A percentile compares a stretch with the other conserved stretches of the same genome.
phyloP scores from a whole-genome alignment of 768 basidiomycete genomes.

The Thelephora aurantiotincta region DNA sequence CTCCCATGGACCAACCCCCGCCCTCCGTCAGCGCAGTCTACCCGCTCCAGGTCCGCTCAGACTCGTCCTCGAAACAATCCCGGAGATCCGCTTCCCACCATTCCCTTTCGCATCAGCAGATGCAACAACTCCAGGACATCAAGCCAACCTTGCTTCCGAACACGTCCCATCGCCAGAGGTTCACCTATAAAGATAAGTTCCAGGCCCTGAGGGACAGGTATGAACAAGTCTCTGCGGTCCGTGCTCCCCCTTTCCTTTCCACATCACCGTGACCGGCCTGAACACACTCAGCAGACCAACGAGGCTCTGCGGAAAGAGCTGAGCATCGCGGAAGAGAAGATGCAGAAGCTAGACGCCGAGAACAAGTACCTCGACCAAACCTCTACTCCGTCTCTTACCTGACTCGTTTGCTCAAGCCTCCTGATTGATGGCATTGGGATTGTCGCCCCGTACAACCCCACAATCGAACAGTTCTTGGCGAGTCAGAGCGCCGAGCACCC shows the following conservation, averaged over 20 bases:
- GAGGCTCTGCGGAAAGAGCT: background rate
- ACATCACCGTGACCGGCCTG: too few relatives aligned
- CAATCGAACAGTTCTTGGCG: background rate
- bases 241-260: background rate
- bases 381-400: background rate
- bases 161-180: background rate
- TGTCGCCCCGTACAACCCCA: background rate
- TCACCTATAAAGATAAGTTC: background rate
- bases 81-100: background rate
- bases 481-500: background rate
- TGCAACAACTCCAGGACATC: background rate
- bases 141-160: background rate
- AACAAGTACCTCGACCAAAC: background rate
- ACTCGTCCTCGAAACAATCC: background rate
- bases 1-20: background rate
- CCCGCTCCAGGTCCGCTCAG: background rate
- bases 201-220: background rate
- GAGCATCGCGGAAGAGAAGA: background rate
- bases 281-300: background rate
- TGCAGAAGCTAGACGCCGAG: background rate
- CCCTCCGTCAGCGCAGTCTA: background rate
- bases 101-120: background rate
- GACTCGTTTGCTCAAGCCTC: background rate
- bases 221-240: background rate
- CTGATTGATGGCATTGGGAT: background rate